Base-by-base conservation (phyloP, 139 green algal species). In the Tetratostichococcus sp. region DNA sequence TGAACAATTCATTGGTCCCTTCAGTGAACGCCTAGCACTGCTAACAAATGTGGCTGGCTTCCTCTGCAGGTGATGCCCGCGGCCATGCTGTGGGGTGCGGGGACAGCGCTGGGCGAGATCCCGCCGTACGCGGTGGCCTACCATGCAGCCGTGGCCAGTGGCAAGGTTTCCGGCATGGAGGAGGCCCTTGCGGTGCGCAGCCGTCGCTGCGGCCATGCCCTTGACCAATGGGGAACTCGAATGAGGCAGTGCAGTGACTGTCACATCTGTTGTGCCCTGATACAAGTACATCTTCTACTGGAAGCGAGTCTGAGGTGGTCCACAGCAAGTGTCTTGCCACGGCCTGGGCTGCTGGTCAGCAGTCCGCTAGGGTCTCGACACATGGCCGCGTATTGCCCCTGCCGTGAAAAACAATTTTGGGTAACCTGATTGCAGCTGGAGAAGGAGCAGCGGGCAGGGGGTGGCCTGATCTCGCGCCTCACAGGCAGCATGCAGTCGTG, bases 41-140 rank as follows among this genome's bases (percentile, higher is more conserved):
- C n/a, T n/a, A n/a, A n/a, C n/a, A n/a, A n/a, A n/a, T n/a, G n/a
- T n/a, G n/a, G 39, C 17, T 62, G 31, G 14, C 33, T 3, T 78
- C 33, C 34, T 67, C 25, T 78, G 42, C 86, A 96, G 84, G 90
- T 94, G 23, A 72, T 87, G 0, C 26, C 84, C 26, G 83, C 89
- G 3, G 76, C 79, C 0, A 83, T 97, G 57, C 78, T 97, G 35
- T 97, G 93, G 93, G 93, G 93, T 19, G 77, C 76, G 11, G 93
- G 93, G n/a, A 97, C 93, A 1, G 93, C 93, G 0, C 79, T 97
- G 1, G 93, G 93, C 1, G 93, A 97, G 82, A 85, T 97, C 2
- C 93, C 93, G 14, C 93, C 93, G 2, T 97, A 97, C 80, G 86
- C 89, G 34, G 78, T 97, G 42, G 87, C 72, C 42, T 97, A 93